Evolutionary conservation across 2,329 filamentous ascomycete species (phyloP), one percentile per base, ranked within the genome.

Genomic region (Curvularia hawaiiensis): DNA sequence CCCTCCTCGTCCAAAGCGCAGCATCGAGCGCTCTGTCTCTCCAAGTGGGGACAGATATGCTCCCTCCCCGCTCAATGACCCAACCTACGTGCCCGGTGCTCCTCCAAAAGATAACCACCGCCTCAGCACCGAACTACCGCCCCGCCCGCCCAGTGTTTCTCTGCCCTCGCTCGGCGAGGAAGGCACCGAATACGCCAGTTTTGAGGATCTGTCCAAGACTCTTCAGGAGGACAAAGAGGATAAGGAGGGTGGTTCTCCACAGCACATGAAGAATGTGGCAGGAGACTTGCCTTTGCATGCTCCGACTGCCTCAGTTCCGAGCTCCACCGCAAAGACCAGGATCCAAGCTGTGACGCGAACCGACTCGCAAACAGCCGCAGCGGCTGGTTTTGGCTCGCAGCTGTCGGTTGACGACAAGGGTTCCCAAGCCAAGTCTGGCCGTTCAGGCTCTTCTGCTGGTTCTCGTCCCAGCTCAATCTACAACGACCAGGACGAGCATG

Each of bases 131-230:
- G 75, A 76, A 31, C 77, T 83, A 62, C 73, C 82, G 28, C 78
- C 81, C 18, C 89, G 91, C 50, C 86, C 90, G 35, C 85, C 87
- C 48, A 96, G 91, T 72, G 91, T 97, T 55, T 85, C 86, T 33
- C 84, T 97, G 73, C 94, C 94, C 16, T 90, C 90, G 1, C 84
- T 97, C 54, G 94, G 94, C 56, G 88, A 97, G 73, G 94, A 97
- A 79, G 94, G 94, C 61, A 87, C 83, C 65, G 94, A 97, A 79
- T 97, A 97, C 78, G 91, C 86, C 51, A 89, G 85, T 69, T 79
- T 86, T 65, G 78, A 84, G 16, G 73, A 75, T 50, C 64, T 76
- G 35, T 71, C 69, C 46, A 71, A 68, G 55, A 73, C 73, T 3
- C 67, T 71, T 60, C 66, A 70, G 4, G 63, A 64, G 26, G 75